Evolutionary conservation across 2,329 filamentous ascomycete species (phyloP).

Genomic region (Colletotrichum plurivorum): DNA sequence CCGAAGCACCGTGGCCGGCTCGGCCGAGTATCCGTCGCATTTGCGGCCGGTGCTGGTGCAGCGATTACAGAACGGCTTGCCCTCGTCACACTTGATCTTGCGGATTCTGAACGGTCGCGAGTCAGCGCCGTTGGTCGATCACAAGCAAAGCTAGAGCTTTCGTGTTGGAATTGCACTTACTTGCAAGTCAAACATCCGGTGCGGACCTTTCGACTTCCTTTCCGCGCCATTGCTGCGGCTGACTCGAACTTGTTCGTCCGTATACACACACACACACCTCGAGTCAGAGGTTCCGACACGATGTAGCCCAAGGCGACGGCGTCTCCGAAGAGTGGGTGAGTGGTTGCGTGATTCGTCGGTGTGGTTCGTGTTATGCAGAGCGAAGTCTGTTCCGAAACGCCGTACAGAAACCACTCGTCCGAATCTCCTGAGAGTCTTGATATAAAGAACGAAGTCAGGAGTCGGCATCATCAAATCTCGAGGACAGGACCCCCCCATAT

Average conservation of each 20-base stretch:
- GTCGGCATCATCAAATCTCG: neutral
- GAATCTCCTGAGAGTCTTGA: neutral
- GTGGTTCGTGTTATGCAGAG: too few species aligned
- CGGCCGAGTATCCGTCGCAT: slow-evolving; percentile 66
- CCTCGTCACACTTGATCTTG: slow-evolving; percentile 71
- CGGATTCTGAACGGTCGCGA: slow-evolving; percentile 56
- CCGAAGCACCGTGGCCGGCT: slow-evolving; percentile 5
- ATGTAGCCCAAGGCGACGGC: too few species aligned
- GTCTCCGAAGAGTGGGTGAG: neutral
- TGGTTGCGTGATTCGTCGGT: neutral
- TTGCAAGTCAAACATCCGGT: slow-evolving; percentile 70
- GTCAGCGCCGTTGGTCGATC: neutral
- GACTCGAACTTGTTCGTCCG: too few species aligned
- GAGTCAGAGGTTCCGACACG: too few species aligned
- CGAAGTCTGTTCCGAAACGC: too few species aligned
- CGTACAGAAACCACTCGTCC: too few species aligned
- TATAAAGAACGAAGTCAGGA: slow-evolving; percentile 18
- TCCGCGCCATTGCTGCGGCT: slow-evolving; percentile 20
- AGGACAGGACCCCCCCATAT: neutral
- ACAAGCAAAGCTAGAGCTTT: too few species aligned
- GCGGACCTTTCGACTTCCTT: slow-evolving; percentile 53
- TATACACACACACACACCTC: too few species aligned
- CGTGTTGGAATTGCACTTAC: slow-evolving; percentile 46
- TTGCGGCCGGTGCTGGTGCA: slow-evolving; percentile 68
- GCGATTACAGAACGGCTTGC: slow-evolving; percentile 65